These are phyloP conservation scores for Diophrys appendiculata DNA, from an alignment of 73 alveolate species.

Conservation along the genomic window DNA sequence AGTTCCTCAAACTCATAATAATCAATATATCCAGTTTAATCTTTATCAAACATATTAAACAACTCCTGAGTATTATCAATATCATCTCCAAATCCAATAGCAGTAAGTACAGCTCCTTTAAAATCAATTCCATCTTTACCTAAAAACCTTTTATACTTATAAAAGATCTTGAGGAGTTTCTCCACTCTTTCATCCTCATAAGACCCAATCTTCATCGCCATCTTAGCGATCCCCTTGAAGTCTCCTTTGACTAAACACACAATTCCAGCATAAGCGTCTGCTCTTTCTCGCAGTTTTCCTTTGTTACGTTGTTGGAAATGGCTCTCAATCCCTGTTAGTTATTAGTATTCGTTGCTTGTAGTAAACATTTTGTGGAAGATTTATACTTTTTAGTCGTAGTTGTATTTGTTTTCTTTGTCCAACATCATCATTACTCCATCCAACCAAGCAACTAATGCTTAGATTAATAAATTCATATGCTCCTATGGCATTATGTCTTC, in stretches of 20 bases:
- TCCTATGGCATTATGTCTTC: too few relatives aligned
- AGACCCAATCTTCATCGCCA: neutral
- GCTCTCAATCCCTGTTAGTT: too few relatives aligned
- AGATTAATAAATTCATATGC: too few relatives aligned
- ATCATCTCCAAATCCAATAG: conserved; percentile 5
- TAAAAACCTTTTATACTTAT: neutral
- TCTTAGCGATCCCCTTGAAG: too few relatives aligned
- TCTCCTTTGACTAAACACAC: too few relatives aligned
- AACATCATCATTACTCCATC: neutral
- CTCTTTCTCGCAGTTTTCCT: too few relatives aligned
- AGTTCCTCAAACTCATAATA: conserved; percentile 21
- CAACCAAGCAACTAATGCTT: neutral
- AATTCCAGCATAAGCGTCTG: too few relatives aligned
- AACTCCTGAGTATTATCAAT: too few relatives aligned
- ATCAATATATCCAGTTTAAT: conserved; percentile 24
- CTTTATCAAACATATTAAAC: conserved; percentile 23
- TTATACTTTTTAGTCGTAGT: too few relatives aligned
- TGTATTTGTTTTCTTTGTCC: neutral
- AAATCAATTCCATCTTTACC: neutral
- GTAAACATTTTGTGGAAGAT: too few relatives aligned
- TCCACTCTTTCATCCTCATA: neutral
- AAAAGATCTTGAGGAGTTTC: conserved; percentile 3
- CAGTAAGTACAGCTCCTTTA: neutral
- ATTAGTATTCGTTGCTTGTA: too few relatives aligned
- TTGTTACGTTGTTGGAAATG: too few relatives aligned